A percentile compares a stretch with the other conserved stretches of the same genome.
Evolutionary conservation across 2,329 filamentous ascomycete species (phyloP).

Genomic region (Cercospora sp.): DNA sequence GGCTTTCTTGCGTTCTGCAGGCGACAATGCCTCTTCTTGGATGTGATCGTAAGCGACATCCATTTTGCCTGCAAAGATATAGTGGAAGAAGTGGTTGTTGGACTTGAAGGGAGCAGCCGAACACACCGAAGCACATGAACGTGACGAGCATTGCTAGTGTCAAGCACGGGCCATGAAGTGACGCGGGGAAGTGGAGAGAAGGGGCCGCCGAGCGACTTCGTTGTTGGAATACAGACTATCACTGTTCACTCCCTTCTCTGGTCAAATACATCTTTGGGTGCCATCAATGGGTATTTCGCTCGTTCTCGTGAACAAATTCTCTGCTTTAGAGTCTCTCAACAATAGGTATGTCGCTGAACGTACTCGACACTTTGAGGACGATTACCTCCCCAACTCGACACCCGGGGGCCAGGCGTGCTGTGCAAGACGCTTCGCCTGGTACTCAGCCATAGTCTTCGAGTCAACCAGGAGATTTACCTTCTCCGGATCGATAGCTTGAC

Average conservation of each 20-base stretch:
- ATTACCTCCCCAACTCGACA: not conserved
- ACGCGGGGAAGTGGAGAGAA: conserved; percentile 5
- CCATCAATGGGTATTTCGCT: not conserved
- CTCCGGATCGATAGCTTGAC: not conserved
- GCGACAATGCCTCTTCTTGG: conserved; percentile 71
- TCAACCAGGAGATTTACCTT: not conserved
- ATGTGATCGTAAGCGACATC: conserved; percentile 98
- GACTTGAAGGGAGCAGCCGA: not conserved
- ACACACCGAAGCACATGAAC: not conserved
- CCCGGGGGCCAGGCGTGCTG: not conserved
- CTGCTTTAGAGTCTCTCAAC: not conserved
- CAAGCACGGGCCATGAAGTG: not conserved
- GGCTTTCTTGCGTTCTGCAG: conserved; percentile 44
- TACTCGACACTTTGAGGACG: not conserved
- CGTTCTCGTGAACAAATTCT: not conserved
- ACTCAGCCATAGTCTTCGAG: not conserved
- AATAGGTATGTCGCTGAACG: not conserved
- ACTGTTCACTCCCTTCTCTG: not conserved
- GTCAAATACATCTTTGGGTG: not conserved
- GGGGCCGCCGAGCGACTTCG: not conserved
- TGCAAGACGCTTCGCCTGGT: not conserved
- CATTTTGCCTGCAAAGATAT: conserved; percentile 56
- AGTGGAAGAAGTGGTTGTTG: not conserved
- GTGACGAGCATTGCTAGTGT: not conserved
- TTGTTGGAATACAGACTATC: not conserved